Percentiles rank a stretch among this genome's conserved stretches.
Evolutionary conservation across 352 stramenopile genomes (phyloP).

Genomic region (Pythium brachiatum): DNA sequence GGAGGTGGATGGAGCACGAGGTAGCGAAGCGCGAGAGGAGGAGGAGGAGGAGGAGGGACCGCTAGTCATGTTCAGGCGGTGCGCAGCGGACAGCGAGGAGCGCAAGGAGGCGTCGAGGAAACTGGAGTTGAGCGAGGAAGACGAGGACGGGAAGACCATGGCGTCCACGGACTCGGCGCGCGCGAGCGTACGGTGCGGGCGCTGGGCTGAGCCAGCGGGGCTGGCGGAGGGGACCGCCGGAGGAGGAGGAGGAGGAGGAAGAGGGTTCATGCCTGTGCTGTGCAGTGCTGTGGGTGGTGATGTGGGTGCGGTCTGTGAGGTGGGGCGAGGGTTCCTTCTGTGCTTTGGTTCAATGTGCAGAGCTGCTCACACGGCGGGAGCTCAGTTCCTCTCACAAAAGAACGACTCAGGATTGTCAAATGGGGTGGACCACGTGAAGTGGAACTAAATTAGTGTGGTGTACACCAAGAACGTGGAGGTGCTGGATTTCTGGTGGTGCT

Average conservation of each 20-base stretch:
- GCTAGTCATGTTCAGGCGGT: background rate
- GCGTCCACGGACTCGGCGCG: conserved; percentile 45
- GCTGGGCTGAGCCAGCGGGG: conserved; percentile 14
- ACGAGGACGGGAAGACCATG: conserved; percentile 22
- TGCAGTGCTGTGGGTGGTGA: background rate
- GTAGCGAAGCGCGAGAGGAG: background rate
- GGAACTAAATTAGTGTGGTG: background rate
- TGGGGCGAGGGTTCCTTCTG: background rate
- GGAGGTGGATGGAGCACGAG: background rate
- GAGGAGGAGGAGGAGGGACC: background rate
- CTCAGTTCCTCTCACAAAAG: background rate
- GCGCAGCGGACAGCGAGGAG: background rate
- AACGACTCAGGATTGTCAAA: background rate
- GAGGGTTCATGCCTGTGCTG: background rate
- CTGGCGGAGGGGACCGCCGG: background rate
- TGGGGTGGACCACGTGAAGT: background rate
- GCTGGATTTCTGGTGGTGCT: background rate
- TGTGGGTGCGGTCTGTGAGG: too few relatives aligned
- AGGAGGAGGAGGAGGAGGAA: background rate
- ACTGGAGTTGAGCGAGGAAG: background rate
- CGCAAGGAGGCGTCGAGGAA: conserved; percentile 14
- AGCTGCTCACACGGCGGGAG: background rate
- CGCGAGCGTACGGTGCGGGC: conserved; percentile 23
- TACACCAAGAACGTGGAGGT: background rate
- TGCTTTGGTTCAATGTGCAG: background rate